These are phyloP conservation scores for Phallus indusiatus DNA, from an alignment of 768 basidiomycete species.

Conservation along the genomic window DNA sequence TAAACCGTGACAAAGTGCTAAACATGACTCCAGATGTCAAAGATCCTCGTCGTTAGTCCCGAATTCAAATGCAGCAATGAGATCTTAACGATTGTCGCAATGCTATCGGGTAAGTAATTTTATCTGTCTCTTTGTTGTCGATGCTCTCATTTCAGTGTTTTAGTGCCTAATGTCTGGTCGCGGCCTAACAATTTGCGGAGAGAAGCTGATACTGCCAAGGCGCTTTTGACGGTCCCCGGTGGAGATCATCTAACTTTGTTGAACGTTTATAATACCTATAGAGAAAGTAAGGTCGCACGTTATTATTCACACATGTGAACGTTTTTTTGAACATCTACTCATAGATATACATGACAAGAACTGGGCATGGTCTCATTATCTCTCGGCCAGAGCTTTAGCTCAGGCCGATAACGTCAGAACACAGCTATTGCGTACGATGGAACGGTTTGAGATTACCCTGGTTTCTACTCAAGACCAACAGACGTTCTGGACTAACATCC, in stretches of 20 bases:
- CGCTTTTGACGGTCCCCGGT: slow-evolving; percentile 78
- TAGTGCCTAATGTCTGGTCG: slow-evolving; percentile 91
- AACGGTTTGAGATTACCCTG: slow-evolving; percentile 74
- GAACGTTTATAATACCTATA: slow-evolving; percentile 94
- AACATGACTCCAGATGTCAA: slow-evolving; percentile 52
- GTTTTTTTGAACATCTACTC: neutral
- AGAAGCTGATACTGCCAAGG: slow-evolving; percentile 91
- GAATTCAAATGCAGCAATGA: slow-evolving; percentile 97
- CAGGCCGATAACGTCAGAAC: slow-evolving; percentile 92
- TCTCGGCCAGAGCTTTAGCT: slow-evolving; percentile 70
- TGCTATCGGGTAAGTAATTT: slow-evolving; percentile 74
- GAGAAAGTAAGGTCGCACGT: slow-evolving; percentile 93
- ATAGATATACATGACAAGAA: slow-evolving; percentile 67
- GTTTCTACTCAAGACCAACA: slow-evolving; percentile 58
- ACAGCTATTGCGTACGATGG: slow-evolving; percentile 87
- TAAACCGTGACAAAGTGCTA: neutral
- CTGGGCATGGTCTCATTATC: slow-evolving; percentile 89
- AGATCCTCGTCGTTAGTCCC: slow-evolving; percentile 88
- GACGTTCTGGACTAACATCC: slow-evolving; percentile 65
- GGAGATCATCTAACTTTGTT: slow-evolving; percentile 94
- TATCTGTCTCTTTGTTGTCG: neutral
- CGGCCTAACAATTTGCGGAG: slow-evolving; percentile 80
- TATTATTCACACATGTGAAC: slow-evolving; percentile 18
- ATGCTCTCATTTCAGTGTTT: neutral
- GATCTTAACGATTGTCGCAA: slow-evolving; percentile 88